phyloP scores from a whole-genome alignment of 176 grass and related monocot species.

The Oryza punctata region DNA sequence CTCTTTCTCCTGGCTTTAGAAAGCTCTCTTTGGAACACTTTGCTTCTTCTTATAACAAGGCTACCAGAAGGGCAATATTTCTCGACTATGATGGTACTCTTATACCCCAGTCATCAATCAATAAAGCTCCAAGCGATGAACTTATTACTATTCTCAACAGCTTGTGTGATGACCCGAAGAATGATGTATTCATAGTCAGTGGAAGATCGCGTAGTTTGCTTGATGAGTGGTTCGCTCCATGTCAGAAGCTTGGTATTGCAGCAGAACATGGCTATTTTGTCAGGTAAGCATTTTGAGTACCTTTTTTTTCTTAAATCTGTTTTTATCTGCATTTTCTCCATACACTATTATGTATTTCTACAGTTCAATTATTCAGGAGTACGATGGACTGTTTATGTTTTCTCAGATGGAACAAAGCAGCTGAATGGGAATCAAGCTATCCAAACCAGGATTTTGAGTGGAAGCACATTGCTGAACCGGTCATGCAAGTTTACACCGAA shows the following conservation, averaged over 20 bases:
- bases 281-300: slow-evolving; percentile 48
- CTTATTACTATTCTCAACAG: slow-evolving; percentile 63
- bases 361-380: background rate
- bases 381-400: slow-evolving; percentile 28
- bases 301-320: background rate
- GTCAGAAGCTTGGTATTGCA: slow-evolving; percentile 78
- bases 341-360: background rate
- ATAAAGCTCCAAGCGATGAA: slow-evolving; percentile 62
- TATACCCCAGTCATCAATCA: slow-evolving; percentile 73
- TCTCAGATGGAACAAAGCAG: slow-evolving; percentile 69
- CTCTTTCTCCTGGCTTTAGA: slow-evolving; percentile 80
- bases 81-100: slow-evolving; percentile 94
- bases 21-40: slow-evolving; percentile 74
- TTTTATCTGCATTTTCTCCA: background rate
- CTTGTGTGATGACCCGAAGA: slow-evolving; percentile 72
- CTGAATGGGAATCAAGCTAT: slow-evolving; percentile 65
- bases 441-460: slow-evolving; percentile 49
- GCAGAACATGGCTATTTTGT: slow-evolving; percentile 90
- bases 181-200: slow-evolving; percentile 81
- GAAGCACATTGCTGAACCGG: slow-evolving; percentile 87
- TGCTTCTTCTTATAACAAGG: slow-evolving; percentile 65
- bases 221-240: slow-evolving; percentile 73
- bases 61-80: slow-evolving; percentile 77
- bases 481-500: slow-evolving; percentile 82
- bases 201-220: slow-evolving; percentile 57